A percentile compares a stretch with the other conserved stretches of the same genome.
phyloP scores from a whole-genome alignment of 1,284 basidiomycete species.

The Phellopilus nigrolimitatus region DNA sequence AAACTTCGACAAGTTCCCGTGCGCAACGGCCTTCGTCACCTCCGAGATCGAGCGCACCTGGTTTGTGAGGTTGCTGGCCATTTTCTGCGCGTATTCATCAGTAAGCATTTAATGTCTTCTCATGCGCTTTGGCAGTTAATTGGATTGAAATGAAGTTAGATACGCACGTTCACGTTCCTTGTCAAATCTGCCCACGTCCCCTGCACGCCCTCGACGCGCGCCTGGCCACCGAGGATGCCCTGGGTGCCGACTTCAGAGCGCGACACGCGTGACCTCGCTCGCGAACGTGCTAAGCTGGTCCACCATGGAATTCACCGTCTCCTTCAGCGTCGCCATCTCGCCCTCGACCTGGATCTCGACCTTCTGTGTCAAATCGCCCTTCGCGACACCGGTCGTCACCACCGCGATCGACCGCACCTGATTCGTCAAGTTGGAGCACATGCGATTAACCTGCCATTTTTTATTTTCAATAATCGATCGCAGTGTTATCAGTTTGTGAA shows the following conservation, averaged over 20 bases:
- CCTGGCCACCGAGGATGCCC: conserved; percentile 91
- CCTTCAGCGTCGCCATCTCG: conserved; percentile 82
- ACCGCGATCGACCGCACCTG: conserved; percentile 92
- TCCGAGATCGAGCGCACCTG: conserved; percentile 97
- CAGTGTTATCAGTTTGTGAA: conserved; percentile 14
- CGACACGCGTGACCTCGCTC: conserved; percentile 92
- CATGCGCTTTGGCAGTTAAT: conserved; percentile 18
- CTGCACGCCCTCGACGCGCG: conserved; percentile 87
- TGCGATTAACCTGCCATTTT: conserved; percentile 71
- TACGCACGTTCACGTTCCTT: conserved; percentile 76
- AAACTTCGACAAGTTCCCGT: conserved; percentile 84
- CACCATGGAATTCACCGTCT: conserved; percentile 86
- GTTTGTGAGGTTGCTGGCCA: conserved; percentile 89
- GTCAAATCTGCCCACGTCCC: conserved; percentile 94
- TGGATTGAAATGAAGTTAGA: conserved; percentile 17
- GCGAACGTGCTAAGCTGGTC: conserved; percentile 90
- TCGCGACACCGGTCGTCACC: conserved; percentile 90
- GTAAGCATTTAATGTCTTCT: too few relatives aligned
- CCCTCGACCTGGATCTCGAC: conserved; percentile 90
- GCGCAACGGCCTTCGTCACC: conserved; percentile 95
- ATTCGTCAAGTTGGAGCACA: conserved; percentile 90
- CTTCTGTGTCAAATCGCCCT: conserved; percentile 86
- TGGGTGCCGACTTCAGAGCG: conserved; percentile 88
- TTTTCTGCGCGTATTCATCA: too few relatives aligned
- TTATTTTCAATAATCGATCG: conserved; percentile 10